A percentile compares a stretch with the other conserved stretches of the same genome.
These are phyloP conservation scores for Spathaspora passalidarum DNA, from an alignment of 805 yeast genomes.

Conservation along the genomic window DNA sequence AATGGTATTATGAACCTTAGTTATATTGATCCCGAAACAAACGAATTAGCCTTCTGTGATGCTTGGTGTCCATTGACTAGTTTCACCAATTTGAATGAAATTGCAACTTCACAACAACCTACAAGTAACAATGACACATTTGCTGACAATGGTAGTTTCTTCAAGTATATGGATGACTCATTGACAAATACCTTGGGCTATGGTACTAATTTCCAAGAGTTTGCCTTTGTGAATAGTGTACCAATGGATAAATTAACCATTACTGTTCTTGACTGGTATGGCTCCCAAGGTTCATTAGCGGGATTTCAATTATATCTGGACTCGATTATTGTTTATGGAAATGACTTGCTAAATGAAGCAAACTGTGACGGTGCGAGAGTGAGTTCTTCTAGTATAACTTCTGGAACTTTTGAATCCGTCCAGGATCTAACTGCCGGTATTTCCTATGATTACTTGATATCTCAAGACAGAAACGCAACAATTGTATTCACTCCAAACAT, in stretches of 20 bases:
- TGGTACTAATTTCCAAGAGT: constrained; percentile 66
- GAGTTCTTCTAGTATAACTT: constrained; percentile 11
- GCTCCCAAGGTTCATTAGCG: constrained; percentile 61
- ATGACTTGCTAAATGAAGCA: constrained; percentile 66
- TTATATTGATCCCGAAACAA: constrained; percentile 71
- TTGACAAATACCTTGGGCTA: constrained; percentile 39
- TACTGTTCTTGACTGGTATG: constrained; percentile 65
- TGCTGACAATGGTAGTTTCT: constrained; percentile 33
- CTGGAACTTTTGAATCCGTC: constrained; percentile 26
- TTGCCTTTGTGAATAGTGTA: constrained; percentile 70
- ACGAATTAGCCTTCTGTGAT: constrained; percentile 64
- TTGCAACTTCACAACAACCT: constrained; percentile 19
- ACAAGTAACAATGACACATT: constrained; percentile 22
- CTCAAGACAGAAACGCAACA: constrained; percentile 25
- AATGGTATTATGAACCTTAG: constrained; percentile 90
- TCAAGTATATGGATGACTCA: constrained; percentile 33
- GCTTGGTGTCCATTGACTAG: constrained; percentile 80
- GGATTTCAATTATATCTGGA: constrained; percentile 73
- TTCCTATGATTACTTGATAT: constrained; percentile 28
- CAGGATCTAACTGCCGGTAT: constrained; percentile 11
- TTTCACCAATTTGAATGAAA: constrained; percentile 29
- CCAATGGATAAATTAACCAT: constrained; percentile 60
- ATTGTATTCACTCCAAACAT: constrained; percentile 66
- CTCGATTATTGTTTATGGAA: constrained; percentile 65
- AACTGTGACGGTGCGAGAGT: constrained; percentile 42